Base-by-base conservation (phyloP, 1,284 basidiomycete species). In the Ceratobasidium sp. region DNA sequence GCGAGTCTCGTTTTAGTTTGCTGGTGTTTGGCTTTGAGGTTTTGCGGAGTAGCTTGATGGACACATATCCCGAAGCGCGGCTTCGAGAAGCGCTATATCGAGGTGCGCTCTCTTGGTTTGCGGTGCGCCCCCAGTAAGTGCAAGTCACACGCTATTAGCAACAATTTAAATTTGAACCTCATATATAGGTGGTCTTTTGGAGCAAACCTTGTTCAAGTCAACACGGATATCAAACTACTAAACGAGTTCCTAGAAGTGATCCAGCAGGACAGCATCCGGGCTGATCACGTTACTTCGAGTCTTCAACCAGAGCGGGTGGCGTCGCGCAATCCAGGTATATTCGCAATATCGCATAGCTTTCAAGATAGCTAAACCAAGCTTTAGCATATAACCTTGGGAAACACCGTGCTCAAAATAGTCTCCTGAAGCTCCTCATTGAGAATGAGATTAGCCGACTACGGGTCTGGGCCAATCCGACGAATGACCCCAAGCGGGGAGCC, bases 21-120 rank as follows among this genome's bases (percentile, higher is more conserved):
- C 86, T 99, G 10, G 86, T 97, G 2, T 98, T 99, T 81, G 97
- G 95, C 0, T 96, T 99, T 82, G 96, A 98, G 82, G 90, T 96
- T 1, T 85, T 99, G 49, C 94, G 94, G 81, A 95, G 94, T 79
- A 97, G 94, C 37, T 89, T 91, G 78, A 86, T 98, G 80, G 98
- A 99, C 82, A 87, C 90, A 0, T 90, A 91, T 76, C 92, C 95
- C 77, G 97, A 99, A 84, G 88, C 91, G 79, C 84, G 89, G 31
- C 85, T 97, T 74, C 89, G 98, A 63, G 89, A 94, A 79, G 88
- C 87, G 65, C 85, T 99, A 13, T 99, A 95, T 83, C 84, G 86
- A 11, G 89, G 92, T 0, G 95, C 94, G 0, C 94, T 96, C 79
- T 90, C 91, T 3, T 99, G 98, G 98, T 99, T 99, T 84, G 87